Evolutionary conservation across 805 yeast genomes (phyloP).

Genomic region (Lipomyces kockii): DNA sequence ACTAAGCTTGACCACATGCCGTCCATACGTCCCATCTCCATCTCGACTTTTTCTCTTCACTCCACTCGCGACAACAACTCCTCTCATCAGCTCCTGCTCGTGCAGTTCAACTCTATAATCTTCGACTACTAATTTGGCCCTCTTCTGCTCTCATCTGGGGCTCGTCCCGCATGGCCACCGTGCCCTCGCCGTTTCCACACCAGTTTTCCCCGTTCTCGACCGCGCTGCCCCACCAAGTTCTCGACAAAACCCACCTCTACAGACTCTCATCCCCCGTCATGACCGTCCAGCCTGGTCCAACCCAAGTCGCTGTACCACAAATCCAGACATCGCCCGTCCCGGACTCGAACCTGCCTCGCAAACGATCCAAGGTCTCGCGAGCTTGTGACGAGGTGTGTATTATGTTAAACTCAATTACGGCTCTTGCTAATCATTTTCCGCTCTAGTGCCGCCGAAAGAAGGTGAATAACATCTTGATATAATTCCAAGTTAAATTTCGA

Average conservation of each 20-base stretch:
- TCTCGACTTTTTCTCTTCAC: too few relatives aligned
- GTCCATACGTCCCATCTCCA: too few relatives aligned
- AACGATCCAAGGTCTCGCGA: conserved; percentile 59
- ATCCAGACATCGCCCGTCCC: neutral
- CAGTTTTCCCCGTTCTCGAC: neutral
- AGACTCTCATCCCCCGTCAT: neutral
- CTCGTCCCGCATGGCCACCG: conserved; percentile 9
- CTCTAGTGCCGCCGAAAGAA: conserved; percentile 50
- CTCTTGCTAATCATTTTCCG: neutral
- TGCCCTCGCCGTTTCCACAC: neutral
- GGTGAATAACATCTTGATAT: conserved; percentile 30
- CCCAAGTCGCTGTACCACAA: conserved; percentile 3
- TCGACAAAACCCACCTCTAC: neutral
- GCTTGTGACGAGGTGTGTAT: conserved; percentile 57
- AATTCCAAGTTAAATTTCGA: neutral
- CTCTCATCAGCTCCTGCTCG: neutral
- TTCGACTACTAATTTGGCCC: neutral
- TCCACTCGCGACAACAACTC: too few relatives aligned
- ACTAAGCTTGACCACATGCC: too few relatives aligned
- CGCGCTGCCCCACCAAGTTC: neutral
- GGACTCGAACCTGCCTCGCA: conserved; percentile 45
- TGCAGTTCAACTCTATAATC: neutral
- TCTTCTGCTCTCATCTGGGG: neutral
- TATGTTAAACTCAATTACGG: neutral
- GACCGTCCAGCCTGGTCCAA: neutral